Evolutionary conservation across 2,329 filamentous ascomycete species (phyloP), one percentile per base, ranked within the genome.

Genomic region (Alternaria postmessia): DNA sequence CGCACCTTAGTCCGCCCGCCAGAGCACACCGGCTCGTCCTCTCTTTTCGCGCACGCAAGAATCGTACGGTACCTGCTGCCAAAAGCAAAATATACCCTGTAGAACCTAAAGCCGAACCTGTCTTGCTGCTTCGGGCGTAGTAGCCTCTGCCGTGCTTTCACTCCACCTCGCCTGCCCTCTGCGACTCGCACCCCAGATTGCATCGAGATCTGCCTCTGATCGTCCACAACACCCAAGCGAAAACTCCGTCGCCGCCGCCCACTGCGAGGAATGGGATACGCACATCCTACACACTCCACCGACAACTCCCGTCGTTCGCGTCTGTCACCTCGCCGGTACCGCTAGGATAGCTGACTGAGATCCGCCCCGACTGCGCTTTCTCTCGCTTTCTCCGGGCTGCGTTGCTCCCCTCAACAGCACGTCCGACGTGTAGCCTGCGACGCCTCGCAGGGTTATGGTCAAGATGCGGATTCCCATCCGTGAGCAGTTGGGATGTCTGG

Each of bases 381-480:
- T 51, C 14, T n/a, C n/a, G 7, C 24, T 18, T 5, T 28, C 48
- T 20, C 46, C 56, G 53, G 54, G 46, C 57, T 44, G 44, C 59
- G 43, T 54, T 56, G 51, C 57, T 53, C 44, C 30, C 53, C 56
- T 58, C 42, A 51, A 28, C 48, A 38, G 57, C 30, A 57, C 48
- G 52, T 52, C 51, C 14, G 16, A 20, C 24, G 14, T 26, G 16
- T 16, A 34, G 18, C 46, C 46, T 34, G 30, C 46, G 30, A 49
- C 46, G 16, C 20, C 22, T 38, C 51, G 39, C 39, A 46, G 61
- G 39, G 67, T 49, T 9, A 77, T 78, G 75, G 75, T 75, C 70
- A 83, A 78, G 71, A 94, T 97, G 92, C 88, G 93, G 78, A 88
- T 97, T 77, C 90, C 91, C 59, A 97, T 97, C 73, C 87, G 93